Evolutionary conservation across 169 alveolate genomes (phyloP), one percentile per base, ranked within the genome.

Genomic region (Eimeria zaria): DNA sequence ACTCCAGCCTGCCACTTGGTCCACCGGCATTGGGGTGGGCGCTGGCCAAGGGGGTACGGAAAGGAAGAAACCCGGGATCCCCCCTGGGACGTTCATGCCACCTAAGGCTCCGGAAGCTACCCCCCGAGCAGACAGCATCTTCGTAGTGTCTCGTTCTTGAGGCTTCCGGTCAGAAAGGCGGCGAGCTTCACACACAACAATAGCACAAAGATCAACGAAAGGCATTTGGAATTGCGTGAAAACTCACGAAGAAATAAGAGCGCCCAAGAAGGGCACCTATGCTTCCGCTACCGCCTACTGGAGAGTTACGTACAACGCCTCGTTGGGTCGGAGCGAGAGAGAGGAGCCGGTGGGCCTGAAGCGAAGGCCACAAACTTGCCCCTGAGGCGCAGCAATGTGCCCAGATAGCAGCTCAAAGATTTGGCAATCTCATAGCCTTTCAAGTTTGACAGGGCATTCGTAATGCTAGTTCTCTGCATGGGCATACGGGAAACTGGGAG

Each of bases 1-100:
- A 39, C 81, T 83, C 93, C 93, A 87, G 44, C 81, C 78, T 33
- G 62, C 20, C 46, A 41, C 78, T 83, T 60, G 83, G 81, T 87
- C 93, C 93, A 87, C 62, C 6, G 93, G 93, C 81, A 87, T 36
- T 27, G 93, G 93, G 64, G 93, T 87, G 60, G 93, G 93, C 51
- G 64, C 93, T 36, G 93, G 93, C 93, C 93, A 87, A 39, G 93
- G 93, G 1, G 93, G 93, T 33, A 87, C 93, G 14, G 93, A 87
- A 44, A 87, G 36, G 81, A 87, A 87, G 51, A 60, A 87, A 27
- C 93, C 93, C 30, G 93, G 93, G 51, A 87, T 27, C n/a, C 93
- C 93, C 58, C 93, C 93, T 20, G 93, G 93, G 51, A 87, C 93
- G 20, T 33, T 87, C 62, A 87, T n/a, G 44, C 93, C 83, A 44